Evolutionary conservation across 768 basidiomycete species (phyloP).

Genomic region (Agrocybe pediades): DNA sequence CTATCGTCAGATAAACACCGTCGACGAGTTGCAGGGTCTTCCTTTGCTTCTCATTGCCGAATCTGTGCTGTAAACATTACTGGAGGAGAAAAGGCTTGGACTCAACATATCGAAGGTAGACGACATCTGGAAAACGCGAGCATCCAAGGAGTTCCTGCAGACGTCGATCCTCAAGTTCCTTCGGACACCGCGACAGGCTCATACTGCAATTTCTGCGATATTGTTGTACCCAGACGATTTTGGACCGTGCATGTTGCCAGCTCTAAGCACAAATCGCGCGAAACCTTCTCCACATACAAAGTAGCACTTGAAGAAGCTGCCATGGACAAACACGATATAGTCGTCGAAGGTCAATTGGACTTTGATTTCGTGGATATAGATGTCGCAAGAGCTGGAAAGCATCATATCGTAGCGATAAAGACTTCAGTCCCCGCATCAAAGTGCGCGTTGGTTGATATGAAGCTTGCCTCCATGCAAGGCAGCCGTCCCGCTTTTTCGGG

Average conservation of each 20-base stretch:
- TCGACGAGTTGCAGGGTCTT: conserved; percentile 23
- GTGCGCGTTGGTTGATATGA: conserved; percentile 25
- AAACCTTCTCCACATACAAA: conserved; percentile 39
- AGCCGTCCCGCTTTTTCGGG: conserved; percentile 12
- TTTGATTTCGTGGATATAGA: conserved; percentile 51
- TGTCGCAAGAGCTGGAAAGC: conserved; percentile 26
- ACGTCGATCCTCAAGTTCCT: conserved; percentile 32
- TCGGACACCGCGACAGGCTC: conserved; percentile 12
- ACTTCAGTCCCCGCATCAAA: conserved; percentile 31
- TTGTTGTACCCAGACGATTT: conserved; percentile 14
- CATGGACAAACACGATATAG: conserved; percentile 54
- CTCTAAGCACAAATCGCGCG: conserved; percentile 35
- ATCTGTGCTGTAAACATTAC: conserved; percentile 30
- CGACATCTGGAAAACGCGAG: conserved; percentile 13
- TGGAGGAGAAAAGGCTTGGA: conserved; percentile 15
- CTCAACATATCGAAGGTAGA: conserved; percentile 14
- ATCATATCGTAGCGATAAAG: conserved; percentile 20
- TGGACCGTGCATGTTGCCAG: conserved; percentile 37
- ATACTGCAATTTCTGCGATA: conserved; percentile 31
- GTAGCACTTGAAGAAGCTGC: conserved; percentile 52
- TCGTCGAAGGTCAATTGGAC: conserved; percentile 44
- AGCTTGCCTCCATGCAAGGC: conserved; percentile 34
- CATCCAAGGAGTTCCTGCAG: conserved; percentile 20
- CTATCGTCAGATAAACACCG: conserved; percentile 28
- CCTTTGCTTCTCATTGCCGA: conserved; percentile 25